Conservation (phyloP, 768 basidiomycete genomes). For the Suillus brevipes region DNA sequence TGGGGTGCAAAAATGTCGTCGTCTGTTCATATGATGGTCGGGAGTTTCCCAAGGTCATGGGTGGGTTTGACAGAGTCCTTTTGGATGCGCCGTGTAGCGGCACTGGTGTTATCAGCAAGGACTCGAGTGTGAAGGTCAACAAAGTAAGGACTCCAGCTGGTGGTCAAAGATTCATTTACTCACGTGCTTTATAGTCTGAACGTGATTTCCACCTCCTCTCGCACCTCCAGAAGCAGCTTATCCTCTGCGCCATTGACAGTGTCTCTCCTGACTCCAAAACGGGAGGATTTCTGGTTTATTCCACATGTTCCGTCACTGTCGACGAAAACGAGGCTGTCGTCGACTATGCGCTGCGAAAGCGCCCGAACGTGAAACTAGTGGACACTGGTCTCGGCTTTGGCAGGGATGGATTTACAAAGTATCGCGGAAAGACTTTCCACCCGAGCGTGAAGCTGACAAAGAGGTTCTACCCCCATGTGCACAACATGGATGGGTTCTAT, state of each 20-base stretch:
- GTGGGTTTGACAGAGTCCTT: constrained; percentile 96
- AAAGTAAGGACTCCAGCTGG: constrained; percentile 60
- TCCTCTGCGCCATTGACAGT: constrained; percentile 97
- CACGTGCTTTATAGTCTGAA: constrained; percentile 59
- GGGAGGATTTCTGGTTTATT: constrained; percentile 95
- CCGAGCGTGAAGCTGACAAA: constrained; percentile 78
- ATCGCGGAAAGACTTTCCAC: constrained; percentile 88
- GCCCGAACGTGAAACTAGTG: constrained; percentile 89
- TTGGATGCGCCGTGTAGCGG: constrained; percentile 98
- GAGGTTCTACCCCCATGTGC: constrained; percentile 94
- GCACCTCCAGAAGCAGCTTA: constrained; percentile 96
- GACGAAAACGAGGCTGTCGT: constrained; percentile 99
- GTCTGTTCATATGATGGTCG: constrained; percentile 97
- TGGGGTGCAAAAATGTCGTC: constrained; percentile 98
- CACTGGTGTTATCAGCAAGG: constrained; percentile 98
- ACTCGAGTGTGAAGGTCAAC: constrained; percentile 95
- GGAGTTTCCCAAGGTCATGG: constrained; percentile 98
- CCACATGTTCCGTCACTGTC: constrained; percentile 96
- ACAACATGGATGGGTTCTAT: constrained; percentile 99
- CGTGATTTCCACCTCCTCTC: constrained; percentile 96
- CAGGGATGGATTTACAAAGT: constrained; percentile 85
- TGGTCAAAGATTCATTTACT: constrained; percentile 6
- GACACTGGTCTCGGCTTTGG: constrained; percentile 94
- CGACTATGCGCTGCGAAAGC: constrained; percentile 93
- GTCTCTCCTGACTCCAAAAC: constrained; percentile 86